Evolutionary conservation across 1,284 basidiomycete species (phyloP).

Genomic region (Apiotrichum laibachii): DNA sequence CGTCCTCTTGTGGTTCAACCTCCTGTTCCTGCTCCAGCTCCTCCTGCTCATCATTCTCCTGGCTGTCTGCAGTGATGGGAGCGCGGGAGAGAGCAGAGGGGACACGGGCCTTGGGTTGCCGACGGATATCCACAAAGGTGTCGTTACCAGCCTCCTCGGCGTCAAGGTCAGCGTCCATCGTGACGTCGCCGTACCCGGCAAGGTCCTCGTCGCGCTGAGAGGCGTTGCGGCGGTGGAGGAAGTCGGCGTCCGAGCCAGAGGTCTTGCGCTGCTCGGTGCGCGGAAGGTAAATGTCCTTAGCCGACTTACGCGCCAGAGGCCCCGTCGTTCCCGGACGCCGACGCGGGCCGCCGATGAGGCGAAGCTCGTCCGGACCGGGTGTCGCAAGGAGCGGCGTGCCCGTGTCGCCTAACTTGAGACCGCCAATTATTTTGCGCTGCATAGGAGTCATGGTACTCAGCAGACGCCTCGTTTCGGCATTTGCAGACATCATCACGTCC

Average conservation of each 20-base stretch:
- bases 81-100: neutral
- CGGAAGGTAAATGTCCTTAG: neutral
- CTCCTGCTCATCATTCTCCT: neutral
- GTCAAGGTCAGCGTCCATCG: neutral
- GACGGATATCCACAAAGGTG: conserved; percentile 12
- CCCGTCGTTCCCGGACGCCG: neutral
- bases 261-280: neutral
- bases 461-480: neutral
- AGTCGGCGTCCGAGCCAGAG: too few species aligned
- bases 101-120: neutral
- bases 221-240: neutral
- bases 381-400: conserved; percentile 2
- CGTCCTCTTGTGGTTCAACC: neutral
- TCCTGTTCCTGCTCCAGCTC: neutral
- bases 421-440: neutral
- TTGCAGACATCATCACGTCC: neutral
- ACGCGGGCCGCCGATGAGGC: neutral
- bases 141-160: conserved; percentile 15
- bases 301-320: neutral
- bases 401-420: neutral
- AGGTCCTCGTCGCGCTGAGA: neutral
- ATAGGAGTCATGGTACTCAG: neutral
- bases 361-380: conserved; percentile 12
- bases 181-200: neutral
- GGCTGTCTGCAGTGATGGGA: neutral